These are phyloP conservation scores for Nicotiana rustica DNA, from an alignment of 305 asterid species.

Conservation along the genomic window DNA sequence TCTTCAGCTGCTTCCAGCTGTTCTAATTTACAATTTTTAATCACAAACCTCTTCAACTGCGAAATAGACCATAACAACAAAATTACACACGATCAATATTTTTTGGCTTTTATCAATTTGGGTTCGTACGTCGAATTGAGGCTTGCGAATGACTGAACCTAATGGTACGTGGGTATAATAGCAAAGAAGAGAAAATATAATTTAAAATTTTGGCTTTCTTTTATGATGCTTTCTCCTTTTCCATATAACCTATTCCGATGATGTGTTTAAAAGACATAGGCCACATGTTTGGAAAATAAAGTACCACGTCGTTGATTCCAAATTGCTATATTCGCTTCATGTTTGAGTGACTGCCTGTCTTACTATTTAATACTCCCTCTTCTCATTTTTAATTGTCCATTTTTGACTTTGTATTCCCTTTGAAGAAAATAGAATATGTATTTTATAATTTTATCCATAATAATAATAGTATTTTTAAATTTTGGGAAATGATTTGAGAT, in stretches of 20 bases:
- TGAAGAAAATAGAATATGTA: too few relatives aligned
- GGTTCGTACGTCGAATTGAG: not conserved
- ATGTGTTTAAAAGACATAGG: too few relatives aligned
- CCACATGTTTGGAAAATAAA: too few relatives aligned
- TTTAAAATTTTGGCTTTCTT: not conserved
- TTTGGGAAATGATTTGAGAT: too few relatives aligned
- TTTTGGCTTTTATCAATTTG: slow-evolving; percentile 9
- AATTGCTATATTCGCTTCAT: not conserved
- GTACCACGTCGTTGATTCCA: not conserved
- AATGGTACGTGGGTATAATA: too few relatives aligned
- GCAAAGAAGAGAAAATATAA: not conserved
- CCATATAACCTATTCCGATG: too few relatives aligned
- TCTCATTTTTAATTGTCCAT: too few relatives aligned
- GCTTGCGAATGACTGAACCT: not conserved
- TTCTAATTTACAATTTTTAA: not conserved
- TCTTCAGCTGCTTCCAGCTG: slow-evolving; percentile 9
- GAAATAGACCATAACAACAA: not conserved
- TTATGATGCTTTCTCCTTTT: not conserved
- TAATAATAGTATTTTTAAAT: too few relatives aligned
- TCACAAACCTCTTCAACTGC: not conserved
- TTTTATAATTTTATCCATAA: too few relatives aligned
- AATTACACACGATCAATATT: not conserved
- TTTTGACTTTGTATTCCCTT: too few relatives aligned
- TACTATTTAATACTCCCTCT: not conserved
- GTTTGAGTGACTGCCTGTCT: not conserved